Evolutionary conservation across 352 stramenopile genomes (phyloP).

Genomic region (Pythium plurisporium): DNA sequence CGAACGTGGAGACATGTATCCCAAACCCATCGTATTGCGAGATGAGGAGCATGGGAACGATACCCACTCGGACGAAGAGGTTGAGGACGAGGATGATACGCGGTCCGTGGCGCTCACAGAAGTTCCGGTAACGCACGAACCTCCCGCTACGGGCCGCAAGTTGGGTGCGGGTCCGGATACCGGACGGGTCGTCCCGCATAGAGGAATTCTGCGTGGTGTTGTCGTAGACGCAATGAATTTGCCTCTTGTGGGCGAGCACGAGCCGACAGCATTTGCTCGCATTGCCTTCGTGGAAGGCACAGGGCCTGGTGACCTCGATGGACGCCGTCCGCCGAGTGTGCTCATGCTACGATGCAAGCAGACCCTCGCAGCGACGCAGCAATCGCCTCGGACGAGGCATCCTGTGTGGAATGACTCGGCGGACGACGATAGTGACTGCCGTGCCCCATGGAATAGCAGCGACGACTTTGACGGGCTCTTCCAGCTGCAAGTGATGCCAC

Average conservation of each 20-base stretch:
- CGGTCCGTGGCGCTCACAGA: conserved; percentile 42
- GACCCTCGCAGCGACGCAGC: conserved; percentile 33
- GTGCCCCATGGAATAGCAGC: neutral
- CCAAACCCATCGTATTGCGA: conserved; percentile 2
- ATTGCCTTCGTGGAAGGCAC: conserved; percentile 48
- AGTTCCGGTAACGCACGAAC: conserved; percentile 39
- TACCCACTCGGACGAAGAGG: conserved; percentile 5
- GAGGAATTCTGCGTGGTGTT: conserved; percentile 40
- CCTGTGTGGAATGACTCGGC: conserved; percentile 48
- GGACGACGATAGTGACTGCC: neutral
- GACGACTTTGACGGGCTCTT: conserved; percentile 25
- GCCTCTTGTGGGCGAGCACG: conserved; percentile 8
- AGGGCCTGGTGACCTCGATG: neutral
- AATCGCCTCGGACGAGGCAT: conserved; percentile 19
- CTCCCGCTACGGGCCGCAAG: neutral
- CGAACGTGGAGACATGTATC: conserved; percentile 2
- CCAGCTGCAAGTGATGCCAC: conserved; percentile 44
- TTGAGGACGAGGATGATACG: conserved; percentile 27
- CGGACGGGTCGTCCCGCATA: conserved; percentile 16
- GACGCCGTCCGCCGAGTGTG: conserved; percentile 8
- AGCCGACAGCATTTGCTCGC: conserved; percentile 41
- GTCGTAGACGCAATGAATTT: conserved; percentile 43
- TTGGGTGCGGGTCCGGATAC: neutral
- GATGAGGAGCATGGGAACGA: conserved; percentile 27
- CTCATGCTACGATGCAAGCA: conserved; percentile 72